A percentile compares a stretch with the other conserved stretches of the same genome.
Conservation (phyloP, 2,329 filamentous ascomycete species). For the Biscogniauxia sp. region DNA sequence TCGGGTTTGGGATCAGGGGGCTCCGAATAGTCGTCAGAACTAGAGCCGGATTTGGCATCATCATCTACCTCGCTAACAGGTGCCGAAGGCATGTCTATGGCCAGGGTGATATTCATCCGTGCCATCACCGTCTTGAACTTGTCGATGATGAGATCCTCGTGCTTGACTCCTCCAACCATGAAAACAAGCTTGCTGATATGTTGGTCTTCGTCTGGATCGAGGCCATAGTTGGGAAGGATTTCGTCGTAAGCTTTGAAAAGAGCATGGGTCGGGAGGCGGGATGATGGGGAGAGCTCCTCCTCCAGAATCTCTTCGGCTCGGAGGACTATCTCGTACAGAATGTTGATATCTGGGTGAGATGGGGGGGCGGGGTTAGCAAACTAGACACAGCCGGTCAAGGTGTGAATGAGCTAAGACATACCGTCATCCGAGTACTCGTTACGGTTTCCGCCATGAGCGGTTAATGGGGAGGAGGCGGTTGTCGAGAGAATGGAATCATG, state of each 20-base stretch:
- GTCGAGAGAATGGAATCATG: conserved; percentile 17
- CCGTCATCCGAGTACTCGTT: conserved; percentile 29
- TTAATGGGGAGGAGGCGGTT: conserved; percentile 4
- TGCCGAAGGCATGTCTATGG: conserved; percentile 43
- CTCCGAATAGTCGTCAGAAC: conserved; percentile 15
- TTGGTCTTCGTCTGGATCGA: conserved; percentile 71
- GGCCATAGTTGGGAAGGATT: conserved; percentile 66
- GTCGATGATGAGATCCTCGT: conserved; percentile 57
- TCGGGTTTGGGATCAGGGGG: background rate
- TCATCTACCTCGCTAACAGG: conserved; percentile 32
- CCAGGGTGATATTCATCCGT: conserved; percentile 69
- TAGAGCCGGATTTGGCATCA: conserved; percentile 22
- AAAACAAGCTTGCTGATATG: conserved; percentile 77
- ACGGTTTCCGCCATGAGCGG: conserved; percentile 11
- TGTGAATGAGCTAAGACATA: conserved; percentile 2
- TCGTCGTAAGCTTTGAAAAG: conserved; percentile 80
- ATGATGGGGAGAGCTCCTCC: conserved; percentile 52
- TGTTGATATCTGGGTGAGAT: conserved; percentile 60
- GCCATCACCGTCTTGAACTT: conserved; percentile 68
- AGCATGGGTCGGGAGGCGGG: conserved; percentile 69
- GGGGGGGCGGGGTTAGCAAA: conserved; percentile 9
- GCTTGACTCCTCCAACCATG: conserved; percentile 67
- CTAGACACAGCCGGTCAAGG: background rate
- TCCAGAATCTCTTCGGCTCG: conserved; percentile 65
- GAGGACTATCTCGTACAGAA: conserved; percentile 74